phyloP scores from a whole-genome alignment of 345 rosid species.

The Microcos paniculata region DNA sequence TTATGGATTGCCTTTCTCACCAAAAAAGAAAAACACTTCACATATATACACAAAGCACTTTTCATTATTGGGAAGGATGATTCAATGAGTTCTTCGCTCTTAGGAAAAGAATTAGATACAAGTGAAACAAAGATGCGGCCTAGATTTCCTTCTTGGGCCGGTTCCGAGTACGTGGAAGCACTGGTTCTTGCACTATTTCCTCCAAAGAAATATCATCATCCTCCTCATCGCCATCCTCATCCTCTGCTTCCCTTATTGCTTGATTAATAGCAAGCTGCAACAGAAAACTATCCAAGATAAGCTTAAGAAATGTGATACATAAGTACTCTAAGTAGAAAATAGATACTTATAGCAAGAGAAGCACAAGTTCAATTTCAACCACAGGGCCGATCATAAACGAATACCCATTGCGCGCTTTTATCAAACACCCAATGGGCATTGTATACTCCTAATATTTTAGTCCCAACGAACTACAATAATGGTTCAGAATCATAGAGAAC shows the following conservation, averaged over 20 bases:
- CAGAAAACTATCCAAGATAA: slow-evolving; percentile 1
- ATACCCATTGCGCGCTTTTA: background rate
- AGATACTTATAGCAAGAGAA: background rate
- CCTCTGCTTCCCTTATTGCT: slow-evolving; percentile 56
- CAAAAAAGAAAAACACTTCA: no score
- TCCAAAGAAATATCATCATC: slow-evolving; percentile 34
- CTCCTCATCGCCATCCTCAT: slow-evolving; percentile 30
- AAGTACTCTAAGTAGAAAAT: no score
- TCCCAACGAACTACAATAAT: background rate
- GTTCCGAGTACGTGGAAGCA: slow-evolving; percentile 50
- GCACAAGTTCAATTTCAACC: background rate
- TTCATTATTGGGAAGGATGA: background rate
- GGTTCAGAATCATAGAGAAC: no score
- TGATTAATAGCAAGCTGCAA: slow-evolving; percentile 60
- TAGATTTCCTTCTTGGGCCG: slow-evolving; percentile 76
- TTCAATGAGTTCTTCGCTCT: background rate
- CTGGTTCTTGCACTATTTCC: slow-evolving; percentile 49
- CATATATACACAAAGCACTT: background rate
- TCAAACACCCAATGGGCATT: slow-evolving; percentile 6
- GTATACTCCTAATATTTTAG: background rate
- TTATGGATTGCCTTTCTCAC: no score
- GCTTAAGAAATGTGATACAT: background rate
- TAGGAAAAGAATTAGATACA: slow-evolving; percentile 9
- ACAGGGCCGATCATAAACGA: background rate
- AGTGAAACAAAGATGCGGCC: background rate